Conservation (phyloP, 75 land plant species). For the Chamaecyparis obtusa region DNA sequence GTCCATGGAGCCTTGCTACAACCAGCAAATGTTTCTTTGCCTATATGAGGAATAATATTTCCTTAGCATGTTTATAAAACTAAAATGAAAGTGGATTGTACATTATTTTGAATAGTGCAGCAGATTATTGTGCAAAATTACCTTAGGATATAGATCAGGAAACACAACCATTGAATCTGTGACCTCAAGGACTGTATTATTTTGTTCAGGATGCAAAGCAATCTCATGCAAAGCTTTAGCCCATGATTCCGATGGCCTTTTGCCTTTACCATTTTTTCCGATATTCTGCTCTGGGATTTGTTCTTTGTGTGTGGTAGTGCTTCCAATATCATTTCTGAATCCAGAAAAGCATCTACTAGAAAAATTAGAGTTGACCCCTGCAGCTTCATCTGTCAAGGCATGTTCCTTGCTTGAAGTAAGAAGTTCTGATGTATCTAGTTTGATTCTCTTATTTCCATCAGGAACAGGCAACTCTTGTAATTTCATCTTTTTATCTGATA, state of each 20-base stretch:
- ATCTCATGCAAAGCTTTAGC: constrained; percentile 67
- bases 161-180: constrained; percentile 65
- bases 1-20: constrained; percentile 55
- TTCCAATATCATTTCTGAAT: background rate
- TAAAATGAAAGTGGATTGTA: background rate
- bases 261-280: constrained; percentile 6
- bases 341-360: background rate
- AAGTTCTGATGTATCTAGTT: constrained; percentile 15
- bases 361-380: background rate
- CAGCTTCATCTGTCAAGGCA: background rate
- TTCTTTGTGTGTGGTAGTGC: background rate
- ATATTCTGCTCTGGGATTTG: background rate
- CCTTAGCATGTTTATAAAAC: constrained; percentile 9
- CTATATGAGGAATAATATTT: constrained; percentile 30
- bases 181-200: constrained; percentile 49
- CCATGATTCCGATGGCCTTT: constrained; percentile 72
- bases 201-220: constrained; percentile 76
- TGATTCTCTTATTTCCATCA: constrained; percentile 29
- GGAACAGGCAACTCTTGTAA: constrained; percentile 20
- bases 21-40: constrained; percentile 78
- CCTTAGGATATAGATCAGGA: constrained; percentile 88
- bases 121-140: constrained; percentile 8
- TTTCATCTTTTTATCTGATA: constrained; percentile 28
- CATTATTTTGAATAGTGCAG: background rate
- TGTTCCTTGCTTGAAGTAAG: background rate